Base-by-base conservation (phyloP, 805 yeast genomes). In the Metschnikowia cerradonensis region DNA sequence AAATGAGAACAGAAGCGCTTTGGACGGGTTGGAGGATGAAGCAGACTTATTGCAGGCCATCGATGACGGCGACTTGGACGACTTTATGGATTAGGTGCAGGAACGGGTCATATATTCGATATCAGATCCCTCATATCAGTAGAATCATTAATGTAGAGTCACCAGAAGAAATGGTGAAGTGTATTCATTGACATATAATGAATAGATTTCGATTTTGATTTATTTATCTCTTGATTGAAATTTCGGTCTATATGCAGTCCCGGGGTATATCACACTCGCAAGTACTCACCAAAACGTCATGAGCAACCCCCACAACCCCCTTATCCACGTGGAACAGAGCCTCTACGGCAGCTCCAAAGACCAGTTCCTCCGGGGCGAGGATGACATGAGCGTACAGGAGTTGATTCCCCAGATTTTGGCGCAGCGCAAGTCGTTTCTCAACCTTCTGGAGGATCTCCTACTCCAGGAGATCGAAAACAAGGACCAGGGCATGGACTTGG, bases 391-490 rank as follows among this genome's bases (percentile, higher is more conserved):
- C 0, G 60, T 84, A 33, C 71, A 74, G 15, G 83, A 82, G 56
- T 62, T 84, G 34, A 79, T 85, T 23, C 86, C 86, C 4, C 68
- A 80, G 37, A 81, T 84, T 32, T 69, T 84, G 40, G 67, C 68
- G 31, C 86, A 85, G 59, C 67, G 86, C 23, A 82, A 84, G 35
- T 75, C 86, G 19, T 86, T 86, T 55, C 63, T 77, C 22, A 70
- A 78, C 43, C 62, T 86, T 3, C 77, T 86, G 3, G 91, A 86
- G 62, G 81, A 76, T 5, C 67, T 72, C 14, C 64, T 86, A 2
- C 46, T 58, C 15, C 64, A 72, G 34, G 86, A 83, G 61, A 75
- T 81, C 36, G 70, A 58, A 43, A 51, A 36, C 43, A 42, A 39
- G 15, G 26, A 15, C 43, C 45, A 40, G 41, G 52, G 39, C 11